Evolutionary conservation across 2,329 filamentous ascomycete species (phyloP).

Genomic region (Hymenotorrendiella dingleyae): DNA sequence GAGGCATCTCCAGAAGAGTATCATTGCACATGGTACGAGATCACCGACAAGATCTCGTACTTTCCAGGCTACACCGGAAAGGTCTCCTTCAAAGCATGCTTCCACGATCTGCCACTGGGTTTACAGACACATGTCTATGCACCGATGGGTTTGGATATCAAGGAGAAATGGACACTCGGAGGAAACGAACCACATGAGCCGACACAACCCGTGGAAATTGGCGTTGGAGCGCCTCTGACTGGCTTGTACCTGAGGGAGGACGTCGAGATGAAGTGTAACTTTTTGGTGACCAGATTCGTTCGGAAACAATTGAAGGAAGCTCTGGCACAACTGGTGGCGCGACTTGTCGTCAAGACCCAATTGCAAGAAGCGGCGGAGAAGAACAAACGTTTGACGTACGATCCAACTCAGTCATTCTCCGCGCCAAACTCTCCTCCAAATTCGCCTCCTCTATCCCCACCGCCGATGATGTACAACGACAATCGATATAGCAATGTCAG

Average conservation of each 20-base stretch:
- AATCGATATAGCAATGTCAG: not conserved
- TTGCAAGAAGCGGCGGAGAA: constrained; percentile 21
- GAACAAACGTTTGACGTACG: constrained; percentile 18
- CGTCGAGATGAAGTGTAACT: constrained; percentile 72
- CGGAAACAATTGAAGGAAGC: constrained; percentile 74
- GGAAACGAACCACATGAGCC: constrained; percentile 67
- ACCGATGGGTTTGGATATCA: constrained; percentile 72
- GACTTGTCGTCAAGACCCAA: constrained; percentile 47
- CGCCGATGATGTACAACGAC: not conserved
- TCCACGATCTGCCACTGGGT: constrained; percentile 65
- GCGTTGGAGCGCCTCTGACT: constrained; percentile 55
- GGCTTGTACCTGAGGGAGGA: constrained; percentile 79
- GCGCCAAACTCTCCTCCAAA: constrained; percentile 6
- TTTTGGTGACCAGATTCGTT: constrained; percentile 68
- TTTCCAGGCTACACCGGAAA: constrained; percentile 60
- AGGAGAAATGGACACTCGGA: constrained; percentile 68
- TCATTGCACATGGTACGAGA: constrained; percentile 67
- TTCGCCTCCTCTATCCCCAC: not conserved
- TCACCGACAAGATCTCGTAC: constrained; percentile 72
- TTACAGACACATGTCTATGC: constrained; percentile 79
- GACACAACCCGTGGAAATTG: constrained; percentile 57
- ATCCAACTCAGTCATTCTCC: constrained; percentile 3
- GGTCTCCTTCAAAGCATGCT: constrained; percentile 73
- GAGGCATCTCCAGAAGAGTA: constrained; percentile 65
- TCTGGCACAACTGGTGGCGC: constrained; percentile 64